A percentile compares a stretch with the other conserved stretches of the same genome.
phyloP scores from a whole-genome alignment of 192 early-diverging fungal species.

The Mortierella claussenii region DNA sequence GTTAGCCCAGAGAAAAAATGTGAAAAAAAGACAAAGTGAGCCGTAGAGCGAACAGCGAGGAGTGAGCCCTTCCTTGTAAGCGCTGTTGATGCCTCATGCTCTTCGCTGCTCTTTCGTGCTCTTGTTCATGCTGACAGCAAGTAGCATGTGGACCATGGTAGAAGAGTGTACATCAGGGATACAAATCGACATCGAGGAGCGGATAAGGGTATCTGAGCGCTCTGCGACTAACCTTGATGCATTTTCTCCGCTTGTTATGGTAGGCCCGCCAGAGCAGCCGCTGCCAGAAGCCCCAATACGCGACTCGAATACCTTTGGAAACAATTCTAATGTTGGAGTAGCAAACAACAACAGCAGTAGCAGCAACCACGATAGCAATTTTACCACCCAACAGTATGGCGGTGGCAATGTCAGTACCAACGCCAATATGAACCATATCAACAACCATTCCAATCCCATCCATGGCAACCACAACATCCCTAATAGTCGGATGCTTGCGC shows the following conservation, averaged over 20 bases:
- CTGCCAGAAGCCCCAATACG: constrained; percentile 1
- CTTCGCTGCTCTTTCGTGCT: background rate
- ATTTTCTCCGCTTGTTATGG: background rate
- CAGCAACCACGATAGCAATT: background rate
- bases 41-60: background rate
- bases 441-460: background rate
- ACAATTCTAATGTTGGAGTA: background rate
- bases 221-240: background rate
- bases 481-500: constrained; percentile 5
- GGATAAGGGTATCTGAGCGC: background rate
- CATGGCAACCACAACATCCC: constrained; percentile 6
- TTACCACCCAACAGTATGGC: background rate
- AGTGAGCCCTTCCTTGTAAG: background rate
- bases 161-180: background rate
- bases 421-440: constrained; percentile 2
- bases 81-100: background rate
- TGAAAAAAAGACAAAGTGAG: background rate
- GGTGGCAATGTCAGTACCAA: background rate
- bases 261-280: constrained; percentile 28
- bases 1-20: background rate
- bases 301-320: constrained; percentile 6
- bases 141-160: background rate
- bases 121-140: background rate
- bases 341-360: background rate
- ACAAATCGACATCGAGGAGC: background rate